Evolutionary conservation across 1,284 basidiomycete species (phyloP).

Genomic region (Ceratobasidium sp.): DNA sequence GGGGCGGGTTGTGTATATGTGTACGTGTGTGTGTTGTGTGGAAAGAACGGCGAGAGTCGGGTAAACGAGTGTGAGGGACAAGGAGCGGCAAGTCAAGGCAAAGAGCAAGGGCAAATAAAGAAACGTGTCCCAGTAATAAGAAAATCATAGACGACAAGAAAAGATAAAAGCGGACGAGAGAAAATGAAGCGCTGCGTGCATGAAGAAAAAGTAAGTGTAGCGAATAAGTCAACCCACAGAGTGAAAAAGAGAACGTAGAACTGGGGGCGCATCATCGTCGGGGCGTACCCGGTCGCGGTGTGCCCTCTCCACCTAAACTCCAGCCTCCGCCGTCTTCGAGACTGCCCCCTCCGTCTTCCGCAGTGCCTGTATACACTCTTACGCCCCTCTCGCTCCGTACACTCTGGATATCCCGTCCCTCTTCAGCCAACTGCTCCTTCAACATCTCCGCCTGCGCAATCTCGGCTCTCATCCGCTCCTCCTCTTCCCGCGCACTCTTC

Average conservation of each 20-base stretch:
- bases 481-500: slow-evolving; percentile 52
- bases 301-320: slow-evolving; percentile 14
- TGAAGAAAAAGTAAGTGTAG: background rate
- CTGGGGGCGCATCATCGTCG: slow-evolving; percentile 7
- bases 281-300: slow-evolving; percentile 28
- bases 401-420: slow-evolving; percentile 83
- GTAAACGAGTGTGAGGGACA: slow-evolving; percentile 17
- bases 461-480: too few relatives aligned
- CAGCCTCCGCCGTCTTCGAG: slow-evolving; percentile 30
- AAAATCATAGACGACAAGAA: slow-evolving; percentile 28
- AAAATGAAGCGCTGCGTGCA: background rate
- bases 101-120: background rate
- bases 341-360: slow-evolving; percentile 65
- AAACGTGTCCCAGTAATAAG: background rate
- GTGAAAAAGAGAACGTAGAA: slow-evolving; percentile 7
- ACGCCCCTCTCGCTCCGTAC: slow-evolving; percentile 82
- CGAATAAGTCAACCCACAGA: slow-evolving; percentile 29
- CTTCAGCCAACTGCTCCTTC: slow-evolving; percentile 80
- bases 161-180: background rate
- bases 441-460: slow-evolving; percentile 67
- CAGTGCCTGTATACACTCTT: slow-evolving; percentile 76
- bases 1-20: too few relatives aligned
- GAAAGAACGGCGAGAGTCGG: slow-evolving; percentile 6
- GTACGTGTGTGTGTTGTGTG: too few relatives aligned
- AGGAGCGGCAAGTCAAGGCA: background rate